Evolutionary conservation across 306 rosid genomes (phyloP).

Genomic region (Medicago arabica): DNA sequence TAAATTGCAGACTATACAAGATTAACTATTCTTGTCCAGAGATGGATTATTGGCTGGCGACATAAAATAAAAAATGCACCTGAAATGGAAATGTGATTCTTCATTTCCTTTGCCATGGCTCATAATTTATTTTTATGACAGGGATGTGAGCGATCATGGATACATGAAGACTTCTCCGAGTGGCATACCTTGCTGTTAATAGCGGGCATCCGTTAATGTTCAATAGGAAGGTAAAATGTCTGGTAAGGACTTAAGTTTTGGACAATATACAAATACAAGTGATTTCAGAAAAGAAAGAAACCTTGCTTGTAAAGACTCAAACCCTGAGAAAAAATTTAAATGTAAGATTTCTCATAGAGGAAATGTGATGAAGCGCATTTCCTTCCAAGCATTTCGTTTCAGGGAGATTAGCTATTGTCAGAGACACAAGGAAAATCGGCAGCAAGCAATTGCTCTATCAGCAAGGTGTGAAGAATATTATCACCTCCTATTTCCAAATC

Average conservation of each 20-base stretch:
- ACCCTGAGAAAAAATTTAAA: background rate
- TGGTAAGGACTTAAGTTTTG: constrained; percentile 12
- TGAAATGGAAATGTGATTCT: background rate
- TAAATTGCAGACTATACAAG: background rate
- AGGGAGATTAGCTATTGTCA: background rate
- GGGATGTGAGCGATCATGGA: background rate
- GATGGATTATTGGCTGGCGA: background rate
- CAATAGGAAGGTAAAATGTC: constrained; percentile 5
- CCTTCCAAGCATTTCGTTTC: background rate
- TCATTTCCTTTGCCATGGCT: constrained; percentile 4
- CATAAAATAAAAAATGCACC: background rate
- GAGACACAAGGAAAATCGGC: background rate
- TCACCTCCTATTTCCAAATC: too few relatives aligned
- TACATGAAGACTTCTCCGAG: background rate
- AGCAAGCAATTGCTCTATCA: too few relatives aligned
- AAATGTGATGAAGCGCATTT: constrained; percentile 18
- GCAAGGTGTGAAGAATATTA: too few relatives aligned
- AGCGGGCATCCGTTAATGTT: background rate
- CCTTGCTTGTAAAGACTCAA: background rate
- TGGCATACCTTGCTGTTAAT: background rate
- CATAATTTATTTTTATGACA: constrained; percentile 6
- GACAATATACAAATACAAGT: background rate
- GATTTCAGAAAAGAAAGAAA: background rate
- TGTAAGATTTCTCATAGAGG: background rate
- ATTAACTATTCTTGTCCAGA: background rate